Conservation (phyloP, 805 yeast species). For the Metschnikowia matae region DNA sequence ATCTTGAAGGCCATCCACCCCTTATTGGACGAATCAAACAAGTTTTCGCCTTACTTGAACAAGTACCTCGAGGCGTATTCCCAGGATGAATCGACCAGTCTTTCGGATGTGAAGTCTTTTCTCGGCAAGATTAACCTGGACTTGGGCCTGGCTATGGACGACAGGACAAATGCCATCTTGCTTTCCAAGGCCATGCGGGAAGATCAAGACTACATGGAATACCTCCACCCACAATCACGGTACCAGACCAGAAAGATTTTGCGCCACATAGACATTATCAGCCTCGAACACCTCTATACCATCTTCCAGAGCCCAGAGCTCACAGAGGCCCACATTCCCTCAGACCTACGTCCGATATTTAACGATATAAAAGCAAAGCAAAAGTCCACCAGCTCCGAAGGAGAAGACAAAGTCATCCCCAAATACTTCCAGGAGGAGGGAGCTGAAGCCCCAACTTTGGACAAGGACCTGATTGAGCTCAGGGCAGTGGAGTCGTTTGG, state of each 20-base stretch:
- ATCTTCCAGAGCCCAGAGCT: constrained; percentile 25
- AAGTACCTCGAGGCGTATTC: constrained; percentile 50
- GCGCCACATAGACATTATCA: constrained; percentile 50
- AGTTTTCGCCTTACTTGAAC: constrained; percentile 64
- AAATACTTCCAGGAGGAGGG: constrained; percentile 31
- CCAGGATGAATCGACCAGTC: constrained; percentile 33
- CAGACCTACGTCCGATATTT: constrained; percentile 29
- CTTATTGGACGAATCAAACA: constrained; percentile 35
- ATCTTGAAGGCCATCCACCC: constrained; percentile 61
- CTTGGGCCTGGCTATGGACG: constrained; percentile 38
- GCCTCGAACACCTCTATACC: constrained; percentile 42
- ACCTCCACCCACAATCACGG: constrained; percentile 7
- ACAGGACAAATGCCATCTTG: constrained; percentile 58
- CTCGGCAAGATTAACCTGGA: constrained; percentile 27
- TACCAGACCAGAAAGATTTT: constrained; percentile 30
- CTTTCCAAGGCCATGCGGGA: constrained; percentile 36
- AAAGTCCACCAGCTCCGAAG: constrained; percentile 1
- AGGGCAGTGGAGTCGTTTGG: constrained; percentile 73
- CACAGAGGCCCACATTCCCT: constrained; percentile 29
- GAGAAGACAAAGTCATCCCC: constrained; percentile 9
- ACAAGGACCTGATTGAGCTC: constrained; percentile 53
- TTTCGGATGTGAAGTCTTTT: constrained; percentile 43
- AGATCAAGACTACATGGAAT: constrained; percentile 11
- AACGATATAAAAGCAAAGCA: constrained; percentile 19
- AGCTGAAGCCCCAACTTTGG: constrained; percentile 38